Evolutionary conservation across 441 rosid genomes (phyloP), one percentile per base, ranked within the genome.

Genomic region (Arabidopsis hybrid): DNA sequence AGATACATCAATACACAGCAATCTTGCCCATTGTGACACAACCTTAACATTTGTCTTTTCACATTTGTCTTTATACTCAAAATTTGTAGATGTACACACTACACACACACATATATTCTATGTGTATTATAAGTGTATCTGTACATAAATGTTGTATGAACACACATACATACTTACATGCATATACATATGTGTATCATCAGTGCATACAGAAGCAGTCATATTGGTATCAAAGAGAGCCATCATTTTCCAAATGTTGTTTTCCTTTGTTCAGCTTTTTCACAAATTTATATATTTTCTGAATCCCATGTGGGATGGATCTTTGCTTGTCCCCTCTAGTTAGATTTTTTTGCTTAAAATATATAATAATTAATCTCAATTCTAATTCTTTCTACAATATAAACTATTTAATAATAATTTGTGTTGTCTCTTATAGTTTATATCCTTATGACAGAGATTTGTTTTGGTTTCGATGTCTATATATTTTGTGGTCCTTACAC

Each of bases 1-100:
- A 66, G 82, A 80, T 57, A 83, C 75, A 87, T 87, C 91, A 85
- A 85, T 14, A 42, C 69, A 77, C 67, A 65, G 50, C 66, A 88
- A 71, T 88, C 60, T 56, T 73, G 60, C 67, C 75, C 71, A 86
- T 84, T 63, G 87, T 91, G 91, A 91, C 94, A 84, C 80, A 88
- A 89, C 96, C 99, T 92, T 92, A 88, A 95, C 83, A 81, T 88
- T 91, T 92, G 99, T 95, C 97, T 88, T 87, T 91, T 87, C 94
- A 87, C 83, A 78, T 81, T 86, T 84, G 97, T 91, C 94, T 83
- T 73, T 77, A 81, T 72, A 40, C 66, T 46, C 60, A 52, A n/a
- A n/a, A 12, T 4, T 35, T 49, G 8, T 59, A 49, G 47, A 71
- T 13, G 26, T 2, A 52, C 4, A 51, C 52, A 26, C 0, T 21